phyloP scores from a whole-genome alignment of 306 rosid species.

The Ammopiptanthus mongolicus region DNA sequence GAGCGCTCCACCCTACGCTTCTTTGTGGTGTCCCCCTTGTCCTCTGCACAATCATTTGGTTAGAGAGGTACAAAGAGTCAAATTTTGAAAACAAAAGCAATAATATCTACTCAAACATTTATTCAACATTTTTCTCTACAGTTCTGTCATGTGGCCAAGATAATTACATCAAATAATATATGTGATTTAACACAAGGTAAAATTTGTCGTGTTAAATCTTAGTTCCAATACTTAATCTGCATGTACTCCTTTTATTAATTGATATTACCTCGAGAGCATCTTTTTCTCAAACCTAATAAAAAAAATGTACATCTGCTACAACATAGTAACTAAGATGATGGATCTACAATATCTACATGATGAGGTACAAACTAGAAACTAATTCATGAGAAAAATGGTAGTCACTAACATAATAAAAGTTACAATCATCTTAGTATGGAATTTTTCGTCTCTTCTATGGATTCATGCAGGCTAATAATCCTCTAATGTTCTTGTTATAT shows the following conservation, averaged over 20 bases:
- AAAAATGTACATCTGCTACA: background rate
- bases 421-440: background rate
- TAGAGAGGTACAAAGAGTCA: conserved; percentile 2
- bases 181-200: background rate
- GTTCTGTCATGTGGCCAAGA: background rate
- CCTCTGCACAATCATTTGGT: conserved; percentile 54
- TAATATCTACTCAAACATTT: background rate
- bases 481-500: background rate
- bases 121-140: background rate
- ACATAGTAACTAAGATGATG: background rate
- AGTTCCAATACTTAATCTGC: background rate
- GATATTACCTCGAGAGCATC: background rate
- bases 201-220: background rate
- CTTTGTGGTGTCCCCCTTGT: conserved; percentile 76
- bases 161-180: background rate
- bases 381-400: background rate
- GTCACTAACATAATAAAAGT: background rate
- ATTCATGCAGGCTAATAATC: background rate
- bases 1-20: conserved; percentile 96
- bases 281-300: background rate
- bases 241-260: background rate
- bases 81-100: background rate
- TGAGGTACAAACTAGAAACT: background rate
- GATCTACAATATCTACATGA: background rate
- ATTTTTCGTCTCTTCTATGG: background rate